Percentiles rank a stretch among this genome's conserved stretches.
Evolutionary conservation across 192 early-diverging fungal genomes (phyloP).

Genomic region (Chytriomyces hyalinus): DNA sequence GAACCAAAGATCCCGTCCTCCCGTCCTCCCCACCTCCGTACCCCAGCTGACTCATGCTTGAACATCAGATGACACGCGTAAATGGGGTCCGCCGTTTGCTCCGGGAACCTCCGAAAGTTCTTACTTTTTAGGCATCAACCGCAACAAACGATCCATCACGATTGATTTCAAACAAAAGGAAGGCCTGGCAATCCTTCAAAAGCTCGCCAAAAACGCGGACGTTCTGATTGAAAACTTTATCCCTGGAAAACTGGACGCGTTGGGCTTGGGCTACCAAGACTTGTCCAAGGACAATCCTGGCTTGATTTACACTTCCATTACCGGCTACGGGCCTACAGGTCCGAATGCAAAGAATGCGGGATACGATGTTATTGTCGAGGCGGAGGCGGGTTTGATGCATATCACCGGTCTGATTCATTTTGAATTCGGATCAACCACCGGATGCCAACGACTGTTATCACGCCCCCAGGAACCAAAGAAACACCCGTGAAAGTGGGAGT

Average conservation of each 20-base stretch:
- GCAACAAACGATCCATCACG: slow-evolving; percentile 90
- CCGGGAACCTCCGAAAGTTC: slow-evolving; percentile 68
- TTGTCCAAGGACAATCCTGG: slow-evolving; percentile 71
- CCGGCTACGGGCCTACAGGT: slow-evolving; percentile 85
- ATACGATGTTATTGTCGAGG: slow-evolving; percentile 75
- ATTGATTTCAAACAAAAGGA: slow-evolving; percentile 76
- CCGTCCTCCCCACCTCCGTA: not conserved
- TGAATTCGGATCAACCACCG: not conserved
- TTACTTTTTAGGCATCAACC: slow-evolving; percentile 90
- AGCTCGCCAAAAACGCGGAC: slow-evolving; percentile 65
- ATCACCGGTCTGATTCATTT: slow-evolving; percentile 69
- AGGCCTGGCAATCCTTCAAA: slow-evolving; percentile 69
- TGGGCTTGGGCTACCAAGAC: slow-evolving; percentile 79
- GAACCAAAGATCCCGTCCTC: not conserved
- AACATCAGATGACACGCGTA: slow-evolving; percentile 80
- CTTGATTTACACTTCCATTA: slow-evolving; percentile 88
- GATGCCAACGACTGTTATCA: slow-evolving; percentile 53
- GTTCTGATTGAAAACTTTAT: slow-evolving; percentile 92
- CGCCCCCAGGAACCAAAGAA: slow-evolving; percentile 52
- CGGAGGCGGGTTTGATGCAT: slow-evolving; percentile 92
- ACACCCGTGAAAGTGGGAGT: slow-evolving; percentile 94
- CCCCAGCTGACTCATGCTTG: not conserved
- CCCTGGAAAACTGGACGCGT: slow-evolving; percentile 79
- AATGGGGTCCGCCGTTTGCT: slow-evolving; percentile 68
- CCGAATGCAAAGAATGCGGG: slow-evolving; percentile 81